Base-by-base conservation (phyloP, 805 yeast species). In the Spathaspora sp. region DNA sequence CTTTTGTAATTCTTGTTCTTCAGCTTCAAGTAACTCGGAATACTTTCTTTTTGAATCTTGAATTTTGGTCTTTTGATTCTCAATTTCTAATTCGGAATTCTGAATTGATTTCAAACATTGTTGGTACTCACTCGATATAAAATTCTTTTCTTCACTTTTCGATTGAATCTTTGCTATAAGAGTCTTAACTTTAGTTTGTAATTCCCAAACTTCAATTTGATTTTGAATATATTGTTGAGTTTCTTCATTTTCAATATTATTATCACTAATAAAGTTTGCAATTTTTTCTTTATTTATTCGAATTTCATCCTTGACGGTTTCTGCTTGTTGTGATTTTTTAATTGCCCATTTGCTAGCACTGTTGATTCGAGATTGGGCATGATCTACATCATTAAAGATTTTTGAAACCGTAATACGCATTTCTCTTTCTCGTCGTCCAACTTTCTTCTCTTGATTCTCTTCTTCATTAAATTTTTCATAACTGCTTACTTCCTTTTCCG, bases 81-180 rank as follows among this genome's bases (percentile, higher is more conserved):
- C 55, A 14, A 73, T 57, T 49, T 70, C 69, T 0, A 52, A 50
- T 19, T 68, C 61, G 0, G 84, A 76, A 16, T 80, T 86, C 11
- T 56, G 55, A 0, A 78, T 73, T 0, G 90, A 77, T 8, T 65
- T 67, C 10, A 64, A 57, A 0, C 90, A 86, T 48, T 82, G 78
- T 17, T 66, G 67, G 29, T 81, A 76, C 62, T 88, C 93, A 29
- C 71, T 73, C 8, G 65, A 60, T 82, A 85, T 86, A 65, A 87
- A 91, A 47, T 72, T 79, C 45, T 75, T 78, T 59, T 90, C 96
- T 35, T 80, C 81, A 1, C 65, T 64, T 43, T 76, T 74, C 5
- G 83, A 73, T 23, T 75, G 76, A 1, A 78, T 59, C 54, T 75
- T 76, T 12, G 70, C 66, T n/a, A 76, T 66, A 44, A 76, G 65